These are phyloP conservation scores for Hanseniaspora gamundiae DNA, from an alignment of 1,139 yeast genomes.

Conservation along the genomic window DNA sequence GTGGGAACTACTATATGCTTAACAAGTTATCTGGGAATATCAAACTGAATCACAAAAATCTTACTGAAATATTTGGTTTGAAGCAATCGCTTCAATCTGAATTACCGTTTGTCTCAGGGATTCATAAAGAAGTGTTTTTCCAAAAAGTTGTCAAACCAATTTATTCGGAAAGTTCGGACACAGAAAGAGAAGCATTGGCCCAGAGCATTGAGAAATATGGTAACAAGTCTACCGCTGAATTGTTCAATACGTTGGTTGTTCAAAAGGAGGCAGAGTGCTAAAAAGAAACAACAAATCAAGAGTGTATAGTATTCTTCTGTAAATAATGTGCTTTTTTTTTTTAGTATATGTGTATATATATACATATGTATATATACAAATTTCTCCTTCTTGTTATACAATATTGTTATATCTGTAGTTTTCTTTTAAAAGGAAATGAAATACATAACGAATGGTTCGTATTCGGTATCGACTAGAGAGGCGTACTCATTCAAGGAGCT, in stretches of 20 bases:
- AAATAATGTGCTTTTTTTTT: too few relatives aligned
- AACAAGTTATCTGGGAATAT: not conserved
- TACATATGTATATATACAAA: not conserved
- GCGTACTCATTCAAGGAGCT: conserved; percentile 73
- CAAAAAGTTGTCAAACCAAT: not conserved
- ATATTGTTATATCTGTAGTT: too few relatives aligned
- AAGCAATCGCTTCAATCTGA: not conserved
- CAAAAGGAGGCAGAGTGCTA: too few relatives aligned
- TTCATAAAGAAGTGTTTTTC: not conserved
- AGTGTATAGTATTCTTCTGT: too few relatives aligned
- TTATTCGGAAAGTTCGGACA: not conserved
- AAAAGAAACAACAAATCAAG: too few relatives aligned
- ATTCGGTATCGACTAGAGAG: conserved; percentile 82
- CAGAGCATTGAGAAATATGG: not conserved
- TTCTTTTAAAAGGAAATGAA: conserved; percentile 30
- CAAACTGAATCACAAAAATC: not conserved
- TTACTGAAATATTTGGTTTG: not conserved
- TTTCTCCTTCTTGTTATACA: not conserved
- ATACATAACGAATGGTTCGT: conserved; percentile 89
- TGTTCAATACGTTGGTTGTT: not conserved
- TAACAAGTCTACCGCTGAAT: not conserved
- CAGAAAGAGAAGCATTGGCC: not conserved
- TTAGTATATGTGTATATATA: too few relatives aligned
- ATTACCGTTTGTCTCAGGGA: not conserved
- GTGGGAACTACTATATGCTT: conserved; percentile 4